Percentiles rank a stretch among this genome's conserved stretches.
These are phyloP conservation scores for Colletotrichum viniferum DNA, from an alignment of 2,329 filamentous ascomycete species.

Conservation along the genomic window DNA sequence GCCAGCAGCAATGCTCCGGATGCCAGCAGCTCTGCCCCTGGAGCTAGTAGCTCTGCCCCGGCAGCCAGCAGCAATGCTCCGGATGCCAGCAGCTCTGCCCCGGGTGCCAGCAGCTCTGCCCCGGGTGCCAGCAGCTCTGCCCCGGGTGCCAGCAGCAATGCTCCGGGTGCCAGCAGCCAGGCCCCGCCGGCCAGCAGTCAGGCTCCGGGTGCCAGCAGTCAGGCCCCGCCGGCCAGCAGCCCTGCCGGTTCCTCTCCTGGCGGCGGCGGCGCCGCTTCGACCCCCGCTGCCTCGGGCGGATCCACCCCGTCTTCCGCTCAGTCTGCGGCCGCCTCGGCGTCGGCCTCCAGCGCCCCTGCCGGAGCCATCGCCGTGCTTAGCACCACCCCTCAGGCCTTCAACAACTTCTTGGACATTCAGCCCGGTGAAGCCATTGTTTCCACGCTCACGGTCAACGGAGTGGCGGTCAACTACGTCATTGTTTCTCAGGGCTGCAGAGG, in stretches of 20 bases:
- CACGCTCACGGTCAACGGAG: background rate
- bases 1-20: background rate
- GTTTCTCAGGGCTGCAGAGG: background rate
- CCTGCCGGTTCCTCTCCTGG: background rate
- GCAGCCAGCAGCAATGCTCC: background rate
- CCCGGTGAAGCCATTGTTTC: background rate
- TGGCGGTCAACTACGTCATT: background rate
- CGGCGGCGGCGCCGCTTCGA: background rate
- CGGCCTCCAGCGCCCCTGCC: background rate
- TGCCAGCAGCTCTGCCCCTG: background rate
- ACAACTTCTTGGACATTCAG: background rate
- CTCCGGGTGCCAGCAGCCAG: no score
- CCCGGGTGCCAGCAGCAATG: no score
- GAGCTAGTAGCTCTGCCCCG: background rate
- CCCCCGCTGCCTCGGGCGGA: background rate
- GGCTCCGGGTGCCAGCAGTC: background rate
- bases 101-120: no score
- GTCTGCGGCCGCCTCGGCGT: background rate
- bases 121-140: no score
- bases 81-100: background rate
- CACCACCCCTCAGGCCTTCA: background rate
- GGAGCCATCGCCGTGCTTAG: background rate
- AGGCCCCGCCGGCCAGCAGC: background rate
- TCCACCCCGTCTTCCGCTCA: background rate
- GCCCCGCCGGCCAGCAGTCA: background rate